These are phyloP conservation scores for Curvularia lunata DNA, from an alignment of 2,329 filamentous ascomycete species.

Conservation along the genomic window DNA sequence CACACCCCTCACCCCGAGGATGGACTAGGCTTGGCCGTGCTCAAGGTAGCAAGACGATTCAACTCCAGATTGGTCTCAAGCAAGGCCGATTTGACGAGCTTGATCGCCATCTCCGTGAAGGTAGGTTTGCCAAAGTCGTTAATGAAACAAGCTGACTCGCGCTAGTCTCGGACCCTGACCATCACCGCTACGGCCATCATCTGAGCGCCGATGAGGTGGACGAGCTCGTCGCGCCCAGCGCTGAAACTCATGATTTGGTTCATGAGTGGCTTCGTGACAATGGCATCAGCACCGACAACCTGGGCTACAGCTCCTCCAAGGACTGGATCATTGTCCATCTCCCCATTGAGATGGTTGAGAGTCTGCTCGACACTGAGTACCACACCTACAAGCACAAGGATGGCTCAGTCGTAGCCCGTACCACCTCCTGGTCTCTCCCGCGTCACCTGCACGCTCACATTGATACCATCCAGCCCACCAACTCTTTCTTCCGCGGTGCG, in stretches of 20 bases:
- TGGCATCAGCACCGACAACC: slow-evolving; percentile 56
- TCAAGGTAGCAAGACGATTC: slow-evolving; percentile 57
- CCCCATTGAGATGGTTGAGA: slow-evolving; percentile 59
- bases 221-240: slow-evolving; percentile 60
- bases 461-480: slow-evolving; percentile 67
- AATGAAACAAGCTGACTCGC: not conserved
- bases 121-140: slow-evolving; percentile 34
- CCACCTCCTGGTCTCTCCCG: slow-evolving; percentile 65
- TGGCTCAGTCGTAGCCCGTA: slow-evolving; percentile 59
- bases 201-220: slow-evolving; percentile 60
- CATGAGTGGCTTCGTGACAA: slow-evolving; percentile 63
- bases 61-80: slow-evolving; percentile 65
- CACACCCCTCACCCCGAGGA: slow-evolving; percentile 58
- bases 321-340: slow-evolving; percentile 64
- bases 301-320: slow-evolving; percentile 59
- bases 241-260: slow-evolving; percentile 60
- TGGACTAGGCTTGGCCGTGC: slow-evolving; percentile 60
- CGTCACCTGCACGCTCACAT: slow-evolving; percentile 63
- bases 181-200: slow-evolving; percentile 63
- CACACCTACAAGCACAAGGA: slow-evolving; percentile 61
- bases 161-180: slow-evolving; percentile 51
- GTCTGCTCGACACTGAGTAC: slow-evolving; percentile 59
- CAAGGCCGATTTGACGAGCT: slow-evolving; percentile 63
- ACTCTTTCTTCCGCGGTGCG: slow-evolving; percentile 57
- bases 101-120: slow-evolving; percentile 61